phyloP scores from a whole-genome alignment of 768 basidiomycete species.

The Coprinopsis sp. region DNA sequence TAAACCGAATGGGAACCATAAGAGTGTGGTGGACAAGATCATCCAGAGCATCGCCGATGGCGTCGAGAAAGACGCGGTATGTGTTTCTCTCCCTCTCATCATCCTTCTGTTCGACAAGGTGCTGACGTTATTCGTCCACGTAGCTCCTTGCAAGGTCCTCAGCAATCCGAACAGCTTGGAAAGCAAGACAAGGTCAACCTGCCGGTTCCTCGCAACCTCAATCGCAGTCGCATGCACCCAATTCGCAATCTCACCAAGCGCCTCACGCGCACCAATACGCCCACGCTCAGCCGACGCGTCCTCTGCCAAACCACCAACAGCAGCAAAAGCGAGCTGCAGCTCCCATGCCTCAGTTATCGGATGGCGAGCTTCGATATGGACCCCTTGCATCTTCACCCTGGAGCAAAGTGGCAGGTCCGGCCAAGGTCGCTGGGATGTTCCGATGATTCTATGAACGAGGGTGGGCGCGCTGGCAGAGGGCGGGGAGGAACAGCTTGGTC shows the following conservation, averaged over 20 bases:
- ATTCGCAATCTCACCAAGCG: conserved; percentile 17
- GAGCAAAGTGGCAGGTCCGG: conserved; percentile 74
- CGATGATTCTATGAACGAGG: conserved; percentile 41
- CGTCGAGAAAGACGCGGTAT: conserved; percentile 81
- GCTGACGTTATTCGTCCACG: conserved; percentile 4
- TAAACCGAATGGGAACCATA: conserved; percentile 88
- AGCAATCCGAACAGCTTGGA: conserved; percentile 71
- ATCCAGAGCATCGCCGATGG: conserved; percentile 91
- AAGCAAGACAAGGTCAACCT: conserved; percentile 47
- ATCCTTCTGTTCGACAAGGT: not conserved
- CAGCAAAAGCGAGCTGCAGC: conserved; percentile 17
- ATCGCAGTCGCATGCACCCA: too few species aligned
- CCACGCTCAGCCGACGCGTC: conserved; percentile 19
- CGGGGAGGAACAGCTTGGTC: not conserved
- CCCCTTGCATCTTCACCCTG: conserved; percentile 58
- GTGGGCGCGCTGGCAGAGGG: not conserved
- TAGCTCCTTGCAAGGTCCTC: conserved; percentile 67
- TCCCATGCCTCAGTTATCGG: conserved; percentile 30
- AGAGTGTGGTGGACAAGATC: conserved; percentile 77
- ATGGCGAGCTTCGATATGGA: conserved; percentile 47
- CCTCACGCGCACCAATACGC: conserved; percentile 20
- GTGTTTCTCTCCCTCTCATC: conserved; percentile 21
- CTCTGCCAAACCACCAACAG: conserved; percentile 20
- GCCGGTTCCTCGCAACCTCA: conserved; percentile 21
- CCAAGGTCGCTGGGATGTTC: conserved; percentile 58